Evolutionary conservation across 306 rosid genomes (phyloP).

Genomic region (Quercus wislizeni): DNA sequence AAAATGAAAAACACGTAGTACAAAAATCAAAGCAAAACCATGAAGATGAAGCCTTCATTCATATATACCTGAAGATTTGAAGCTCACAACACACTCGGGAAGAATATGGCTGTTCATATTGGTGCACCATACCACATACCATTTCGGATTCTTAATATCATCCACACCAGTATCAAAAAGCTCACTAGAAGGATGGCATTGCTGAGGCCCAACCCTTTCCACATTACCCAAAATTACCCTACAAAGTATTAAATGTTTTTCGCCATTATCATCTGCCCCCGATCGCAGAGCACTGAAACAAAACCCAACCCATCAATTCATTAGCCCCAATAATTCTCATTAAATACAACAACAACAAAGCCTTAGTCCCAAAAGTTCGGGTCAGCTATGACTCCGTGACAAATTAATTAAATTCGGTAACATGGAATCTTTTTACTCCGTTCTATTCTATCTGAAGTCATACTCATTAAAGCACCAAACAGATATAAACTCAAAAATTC

Average conservation of each 20-base stretch:
- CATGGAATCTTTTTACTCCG: too few species aligned
- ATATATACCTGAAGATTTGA: conserved; percentile 41
- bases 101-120: conserved; percentile 53
- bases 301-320: conserved; percentile 5
- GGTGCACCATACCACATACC: conserved; percentile 55
- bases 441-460: too few species aligned
- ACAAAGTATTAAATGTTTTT: conserved; percentile 54
- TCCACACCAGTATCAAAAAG: conserved; percentile 58
- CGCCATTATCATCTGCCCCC: conserved; percentile 38
- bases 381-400: too few species aligned
- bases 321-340: not conserved
- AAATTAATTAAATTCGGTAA: too few species aligned
- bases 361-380: too few species aligned
- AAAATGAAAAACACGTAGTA: not conserved
- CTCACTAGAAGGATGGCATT: conserved; percentile 38
- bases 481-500: too few species aligned
- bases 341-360: not conserved
- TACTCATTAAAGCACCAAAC: too few species aligned
- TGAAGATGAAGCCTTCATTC: not conserved
- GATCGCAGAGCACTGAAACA: conserved; percentile 41
- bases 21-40: not conserved
- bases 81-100: conserved; percentile 58
- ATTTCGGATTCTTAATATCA: conserved; percentile 44
- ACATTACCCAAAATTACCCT: conserved; percentile 56
- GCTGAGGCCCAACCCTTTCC: conserved; percentile 50